Evolutionary conservation across 176 grass and related monocot genomes (phyloP), one percentile per base, ranked within the genome.

Genomic region (Paspalum notatum): DNA sequence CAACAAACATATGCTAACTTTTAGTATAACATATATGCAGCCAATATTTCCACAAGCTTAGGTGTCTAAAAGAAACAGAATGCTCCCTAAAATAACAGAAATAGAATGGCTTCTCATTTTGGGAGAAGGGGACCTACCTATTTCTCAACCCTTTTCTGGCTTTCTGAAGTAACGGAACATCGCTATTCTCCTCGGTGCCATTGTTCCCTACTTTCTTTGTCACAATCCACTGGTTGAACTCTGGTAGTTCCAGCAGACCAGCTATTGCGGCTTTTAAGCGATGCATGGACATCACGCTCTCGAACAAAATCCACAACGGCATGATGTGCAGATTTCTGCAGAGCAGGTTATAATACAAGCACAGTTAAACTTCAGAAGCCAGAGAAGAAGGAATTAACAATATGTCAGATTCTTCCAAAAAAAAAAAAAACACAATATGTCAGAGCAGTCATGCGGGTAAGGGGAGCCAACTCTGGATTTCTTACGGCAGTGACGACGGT

Each of bases 221-320:
- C 50, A 94, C 94, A 61, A 90, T 81, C 91, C 89, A 97, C 45
- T 94, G 79, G 49, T 94, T 90, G 40, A 90, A 88, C 26, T 68
- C 83, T 74, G 91, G 76, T 39, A 86, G 83, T 65, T 97, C 91
- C 3, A 97, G 62, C 49, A 97, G 74, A 77, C 91, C 91, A 62
- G 68, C 63, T 27, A 97, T 40, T 25, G 91, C 91, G 18, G 94
- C 91, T 69, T 74, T 94, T 72, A 94, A 82, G 32, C 91, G 94
- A 81, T 90, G 87, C 89, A 97, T 84, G n/a, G 91, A 88, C 91
- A 94, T 94, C 63, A 92, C 94, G 22, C 76, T 88, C 82, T 97
- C 91, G 68, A 97, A 94, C 32, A 97, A 75, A 90, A 97, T 92
- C 91, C 91, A 94, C 77, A 97, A 89, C 49, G 94, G 94, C 85